Conservation (phyloP, 352 stramenopile species). For the Globisporangium cylindrosporum region DNA sequence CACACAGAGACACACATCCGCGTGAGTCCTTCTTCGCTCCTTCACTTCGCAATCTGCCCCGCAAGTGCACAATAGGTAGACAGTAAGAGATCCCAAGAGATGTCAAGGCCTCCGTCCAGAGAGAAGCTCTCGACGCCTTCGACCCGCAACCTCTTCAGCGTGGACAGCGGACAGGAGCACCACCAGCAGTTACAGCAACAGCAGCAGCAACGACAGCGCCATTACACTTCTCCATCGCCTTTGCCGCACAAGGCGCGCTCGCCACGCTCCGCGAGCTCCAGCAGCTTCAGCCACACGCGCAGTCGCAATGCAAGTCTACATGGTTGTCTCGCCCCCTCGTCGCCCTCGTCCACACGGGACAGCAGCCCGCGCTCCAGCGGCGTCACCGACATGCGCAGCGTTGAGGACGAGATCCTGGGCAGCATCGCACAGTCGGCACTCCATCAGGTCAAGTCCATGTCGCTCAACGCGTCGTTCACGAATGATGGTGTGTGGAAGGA, state of each 20-base stretch:
- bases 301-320: neutral
- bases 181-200: neutral
- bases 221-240: neutral
- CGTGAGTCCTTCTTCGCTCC: neutral
- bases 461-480: conserved; percentile 10
- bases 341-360: conserved; percentile 7
- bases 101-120: neutral
- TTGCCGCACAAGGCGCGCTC: conserved; percentile 1
- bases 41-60: neutral
- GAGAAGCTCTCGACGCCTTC: conserved; percentile 1
- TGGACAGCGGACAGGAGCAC: conserved; percentile 1
- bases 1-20: neutral
- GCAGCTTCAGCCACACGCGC: conserved; percentile 16
- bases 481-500: conserved; percentile 8
- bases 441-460: conserved; percentile 10
- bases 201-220: neutral
- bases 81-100: neutral
- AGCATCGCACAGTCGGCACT: conserved; percentile 17
- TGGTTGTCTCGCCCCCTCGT: conserved; percentile 1
- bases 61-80: neutral
- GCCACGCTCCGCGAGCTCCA: conserved; percentile 7
- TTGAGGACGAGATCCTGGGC: conserved; percentile 17
- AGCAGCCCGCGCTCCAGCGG: conserved; percentile 15
- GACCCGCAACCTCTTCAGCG: conserved; percentile 11
- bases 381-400: neutral